Evolutionary conservation across 805 yeast species (phyloP), one percentile per base, ranked within the genome.

Genomic region (Suhomyces canberraensis): DNA sequence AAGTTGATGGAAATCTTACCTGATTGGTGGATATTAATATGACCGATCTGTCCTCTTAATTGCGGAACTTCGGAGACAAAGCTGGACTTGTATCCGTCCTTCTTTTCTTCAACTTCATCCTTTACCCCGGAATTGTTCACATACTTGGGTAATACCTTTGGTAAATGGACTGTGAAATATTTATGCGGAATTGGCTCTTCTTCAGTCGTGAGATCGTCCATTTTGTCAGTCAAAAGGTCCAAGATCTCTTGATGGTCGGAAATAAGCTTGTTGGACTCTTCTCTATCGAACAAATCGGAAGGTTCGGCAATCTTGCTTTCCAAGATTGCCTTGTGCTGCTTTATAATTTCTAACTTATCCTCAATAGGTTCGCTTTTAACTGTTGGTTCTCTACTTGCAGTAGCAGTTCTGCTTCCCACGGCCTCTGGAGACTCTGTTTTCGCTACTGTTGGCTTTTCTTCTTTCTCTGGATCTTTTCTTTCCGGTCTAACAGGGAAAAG

Each of bases 1-100:
- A 91, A 64, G 41, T 78, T 74, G 58, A 90, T 73, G 3, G 95
- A 72, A 15, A 88, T 58, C 54, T 76, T 85, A 3, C 98, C 98
- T 1, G 96, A 86, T 51, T 81, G 76, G 57, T 90, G 96, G 31
- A 81, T 69, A 37, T 91, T 76, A 22, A 91, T 52, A 8, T 75
- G 69, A 4, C 97, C 97, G 25, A 88, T 70, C 37, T 69, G 69
- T 1, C 96, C 96, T 8, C 45, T 46, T 31, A 50, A 37, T 4
- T 22, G 38, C 6, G 37, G 11, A 11, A 26, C 21, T 2, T 18
- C 21, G 11, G 31, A 21, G 4, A 29, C 27, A 11, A 20, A 34
- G 9, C 29, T 18, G 8, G 37, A 27, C 29, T 25, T 32, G 9
- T 32, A 25, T 4, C 11, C 25, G 2, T 14, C 20, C 16, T 16